A percentile compares a stretch with the other conserved stretches of the same genome.
phyloP scores from a whole-genome alignment of 805 yeast genomes.

The Candida oleophila region DNA sequence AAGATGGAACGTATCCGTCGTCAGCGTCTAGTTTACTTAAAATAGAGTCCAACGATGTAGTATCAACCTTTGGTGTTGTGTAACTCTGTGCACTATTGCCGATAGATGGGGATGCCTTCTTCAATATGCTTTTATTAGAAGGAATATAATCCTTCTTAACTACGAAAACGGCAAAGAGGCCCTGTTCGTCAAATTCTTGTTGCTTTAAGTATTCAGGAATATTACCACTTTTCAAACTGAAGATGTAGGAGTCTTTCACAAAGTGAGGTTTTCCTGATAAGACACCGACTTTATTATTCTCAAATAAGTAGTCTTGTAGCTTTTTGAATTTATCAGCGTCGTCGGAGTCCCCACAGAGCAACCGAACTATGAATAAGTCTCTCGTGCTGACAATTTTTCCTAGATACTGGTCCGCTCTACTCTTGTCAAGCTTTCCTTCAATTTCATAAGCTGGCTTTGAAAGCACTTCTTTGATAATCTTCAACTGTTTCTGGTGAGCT shows the following conservation, averaged over 20 bases:
- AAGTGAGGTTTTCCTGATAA: constrained; percentile 46
- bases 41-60: constrained; percentile 20
- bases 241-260: constrained; percentile 64
- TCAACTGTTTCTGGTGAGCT: constrained; percentile 15
- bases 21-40: constrained; percentile 24
- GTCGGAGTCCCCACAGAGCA: constrained; percentile 22
- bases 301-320: constrained; percentile 44
- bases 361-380: constrained; percentile 51
- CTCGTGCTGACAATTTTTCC: constrained; percentile 45
- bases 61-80: background rate
- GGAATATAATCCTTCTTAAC: constrained; percentile 38
- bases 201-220: constrained; percentile 10
- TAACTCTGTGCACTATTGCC: constrained; percentile 7
- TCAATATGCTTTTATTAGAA: constrained; percentile 19
- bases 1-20: background rate
- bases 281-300: constrained; percentile 57
- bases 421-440: constrained; percentile 61
- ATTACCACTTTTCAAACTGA: constrained; percentile 31
- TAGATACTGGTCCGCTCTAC: constrained; percentile 58
- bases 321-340: constrained; percentile 25
- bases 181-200: constrained; percentile 23
- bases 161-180: constrained; percentile 35
- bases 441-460: constrained; percentile 36
- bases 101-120: constrained; percentile 9
- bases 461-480: constrained; percentile 29